Conservation (phyloP, 2,329 filamentous ascomycete species). For the Lizonia empirigonia region DNA sequence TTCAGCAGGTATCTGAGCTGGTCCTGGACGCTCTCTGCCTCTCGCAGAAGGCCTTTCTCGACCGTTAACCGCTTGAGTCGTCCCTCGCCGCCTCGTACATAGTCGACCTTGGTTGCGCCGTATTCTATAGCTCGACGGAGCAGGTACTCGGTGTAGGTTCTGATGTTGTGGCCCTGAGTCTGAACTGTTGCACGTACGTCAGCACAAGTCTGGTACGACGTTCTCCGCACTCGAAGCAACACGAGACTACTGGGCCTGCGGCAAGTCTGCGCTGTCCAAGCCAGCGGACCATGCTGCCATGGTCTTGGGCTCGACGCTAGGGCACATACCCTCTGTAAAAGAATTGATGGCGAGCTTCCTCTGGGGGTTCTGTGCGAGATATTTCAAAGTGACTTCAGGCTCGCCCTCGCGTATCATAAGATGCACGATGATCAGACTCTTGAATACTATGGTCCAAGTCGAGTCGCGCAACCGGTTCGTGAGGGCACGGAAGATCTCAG, state of each 20-base stretch:
- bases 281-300: not conserved
- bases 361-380: slow-evolving; percentile 76
- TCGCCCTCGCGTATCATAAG: slow-evolving; percentile 97
- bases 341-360: slow-evolving; percentile 84
- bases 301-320: too few species aligned
- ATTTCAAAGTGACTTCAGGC: slow-evolving; percentile 83
- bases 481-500: slow-evolving; percentile 91
- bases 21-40: slow-evolving; percentile 88
- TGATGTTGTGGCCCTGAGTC: slow-evolving; percentile 92
- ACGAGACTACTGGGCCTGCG: too few species aligned
- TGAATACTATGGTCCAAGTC: slow-evolving; percentile 99
- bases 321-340: slow-evolving; percentile 82
- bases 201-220: slow-evolving; percentile 34
- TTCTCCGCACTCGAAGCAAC: not conserved
- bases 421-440: slow-evolving; percentile 92
- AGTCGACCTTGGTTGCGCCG: slow-evolving; percentile 84
- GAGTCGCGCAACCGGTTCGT: slow-evolving; percentile 89
- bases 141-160: slow-evolving; percentile 88
- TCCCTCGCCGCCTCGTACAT: slow-evolving; percentile 81
- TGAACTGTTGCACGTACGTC: slow-evolving; percentile 71
- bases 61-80: slow-evolving; percentile 84
- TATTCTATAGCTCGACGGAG: slow-evolving; percentile 81
- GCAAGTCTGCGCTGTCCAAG: not conserved
- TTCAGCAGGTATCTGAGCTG: slow-evolving; percentile 85
- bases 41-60: slow-evolving; percentile 88